Evolutionary conservation across 2,329 filamentous ascomycete species (phyloP).

Genomic region (Ceratocystis variospora): DNA sequence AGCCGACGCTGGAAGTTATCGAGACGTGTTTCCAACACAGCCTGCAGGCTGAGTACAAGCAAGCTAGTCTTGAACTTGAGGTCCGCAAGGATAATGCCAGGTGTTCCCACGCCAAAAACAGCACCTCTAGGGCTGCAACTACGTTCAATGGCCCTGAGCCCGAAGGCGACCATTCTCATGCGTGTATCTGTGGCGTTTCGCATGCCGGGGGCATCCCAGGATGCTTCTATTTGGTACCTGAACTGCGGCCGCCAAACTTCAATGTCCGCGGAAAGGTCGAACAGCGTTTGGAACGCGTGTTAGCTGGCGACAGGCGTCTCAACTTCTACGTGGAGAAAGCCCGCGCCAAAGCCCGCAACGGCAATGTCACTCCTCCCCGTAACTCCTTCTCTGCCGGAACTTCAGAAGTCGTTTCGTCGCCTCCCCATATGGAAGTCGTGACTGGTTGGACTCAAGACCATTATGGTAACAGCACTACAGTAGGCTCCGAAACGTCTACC

Average conservation of each 20-base stretch:
- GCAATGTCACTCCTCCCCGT: neutral
- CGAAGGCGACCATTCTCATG: slow-evolving; percentile 10
- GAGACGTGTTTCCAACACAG: slow-evolving; percentile 4
- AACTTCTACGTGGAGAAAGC: slow-evolving; percentile 12
- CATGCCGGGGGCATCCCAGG: slow-evolving; percentile 13
- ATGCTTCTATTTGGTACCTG: slow-evolving; percentile 17
- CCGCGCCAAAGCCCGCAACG: neutral
- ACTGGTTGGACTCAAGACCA: neutral
- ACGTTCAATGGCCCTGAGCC: neutral
- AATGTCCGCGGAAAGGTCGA: slow-evolving; percentile 2
- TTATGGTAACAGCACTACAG: neutral
- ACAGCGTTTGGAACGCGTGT: neutral
- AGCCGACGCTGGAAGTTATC: slow-evolving; percentile 15
- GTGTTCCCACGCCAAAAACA: neutral
- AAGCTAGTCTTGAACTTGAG: slow-evolving; percentile 12
- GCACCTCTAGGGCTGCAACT: neutral
- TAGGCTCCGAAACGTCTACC: neutral
- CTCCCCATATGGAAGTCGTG: neutral
- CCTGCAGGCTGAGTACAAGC: slow-evolving; percentile 14
- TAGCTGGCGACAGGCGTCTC: neutral
- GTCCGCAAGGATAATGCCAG: neutral
- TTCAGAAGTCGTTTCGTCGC: neutral
- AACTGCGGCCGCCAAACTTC: slow-evolving; percentile 12
- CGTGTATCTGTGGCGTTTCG: slow-evolving; percentile 14
- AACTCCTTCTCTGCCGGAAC: neutral